Evolutionary conservation across 2,329 filamentous ascomycete genomes (phyloP).

Genomic region (Aspergillus pseudoterreus): DNA sequence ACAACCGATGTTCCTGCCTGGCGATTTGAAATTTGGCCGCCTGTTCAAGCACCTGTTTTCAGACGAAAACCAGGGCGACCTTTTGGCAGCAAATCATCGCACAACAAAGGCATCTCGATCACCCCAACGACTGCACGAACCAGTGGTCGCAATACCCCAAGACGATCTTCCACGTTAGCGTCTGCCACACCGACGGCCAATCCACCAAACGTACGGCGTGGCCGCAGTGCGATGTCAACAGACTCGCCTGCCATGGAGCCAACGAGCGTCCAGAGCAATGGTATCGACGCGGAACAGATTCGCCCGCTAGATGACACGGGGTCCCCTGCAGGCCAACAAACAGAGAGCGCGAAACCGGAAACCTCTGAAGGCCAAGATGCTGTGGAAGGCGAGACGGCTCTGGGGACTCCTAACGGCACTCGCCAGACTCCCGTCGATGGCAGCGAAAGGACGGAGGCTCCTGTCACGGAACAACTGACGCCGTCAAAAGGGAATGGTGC

Average conservation of each 20-base stretch:
- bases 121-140: constrained; percentile 34
- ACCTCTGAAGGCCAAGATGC: constrained; percentile 11
- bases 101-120: constrained; percentile 16
- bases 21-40: constrained; percentile 42
- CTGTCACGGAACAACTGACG: constrained; percentile 3
- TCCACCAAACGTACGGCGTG: constrained; percentile 29
- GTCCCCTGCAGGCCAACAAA: constrained; percentile 2
- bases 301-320: constrained; percentile 8
- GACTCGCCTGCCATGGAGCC: constrained; percentile 28
- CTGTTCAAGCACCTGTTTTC: constrained; percentile 33
- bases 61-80: constrained; percentile 39
- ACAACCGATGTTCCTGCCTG: constrained; percentile 38
- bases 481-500: constrained; percentile 14
- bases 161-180: constrained; percentile 26
- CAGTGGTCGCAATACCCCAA: constrained; percentile 36
- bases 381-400: constrained; percentile 24
- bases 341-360: constrained; percentile 1
- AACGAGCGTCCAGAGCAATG: constrained; percentile 20
- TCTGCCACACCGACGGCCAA: constrained; percentile 28
- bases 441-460: constrained; percentile 2
- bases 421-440: constrained; percentile 4
- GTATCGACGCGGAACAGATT: constrained; percentile 15
- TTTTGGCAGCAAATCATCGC: constrained; percentile 28
- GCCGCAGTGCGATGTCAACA: constrained; percentile 31
- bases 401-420: constrained; percentile 11